Evolutionary conservation across 2,329 filamentous ascomycete genomes (phyloP).

Genomic region (Trichocomaceae sp.): DNA sequence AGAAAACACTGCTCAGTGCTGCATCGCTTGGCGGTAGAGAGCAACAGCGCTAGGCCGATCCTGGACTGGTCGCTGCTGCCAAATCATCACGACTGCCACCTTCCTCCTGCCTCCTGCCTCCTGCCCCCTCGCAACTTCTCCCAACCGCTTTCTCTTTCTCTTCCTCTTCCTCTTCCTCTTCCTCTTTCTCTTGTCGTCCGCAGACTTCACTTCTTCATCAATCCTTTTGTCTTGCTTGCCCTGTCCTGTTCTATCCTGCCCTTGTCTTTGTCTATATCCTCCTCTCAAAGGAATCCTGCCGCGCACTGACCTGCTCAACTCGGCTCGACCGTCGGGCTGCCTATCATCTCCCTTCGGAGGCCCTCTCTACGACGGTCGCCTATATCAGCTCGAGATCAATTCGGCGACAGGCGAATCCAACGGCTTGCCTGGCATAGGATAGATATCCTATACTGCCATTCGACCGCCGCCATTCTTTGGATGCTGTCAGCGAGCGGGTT

Average conservation of each 20-base stretch:
- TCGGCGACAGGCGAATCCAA: not conserved
- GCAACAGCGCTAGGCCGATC: not conserved
- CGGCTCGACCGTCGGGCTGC: not conserved
- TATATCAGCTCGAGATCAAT: not conserved
- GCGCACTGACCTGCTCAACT: not conserved
- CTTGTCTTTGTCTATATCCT: not conserved
- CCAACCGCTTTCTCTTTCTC: not conserved
- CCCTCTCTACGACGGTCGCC: not conserved
- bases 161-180: not conserved
- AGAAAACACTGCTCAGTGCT: not conserved
- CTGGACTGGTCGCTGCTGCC: conserved; percentile 6
- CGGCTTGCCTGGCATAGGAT: not conserved
- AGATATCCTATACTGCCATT: not conserved
- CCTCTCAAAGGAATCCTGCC: not conserved
- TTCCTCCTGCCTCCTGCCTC: not conserved
- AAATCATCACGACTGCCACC: conserved; percentile 3
- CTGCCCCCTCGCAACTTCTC: not conserved
- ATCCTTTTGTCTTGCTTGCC: not conserved
- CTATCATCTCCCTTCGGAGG: not conserved
- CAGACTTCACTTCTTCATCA: too few species aligned
- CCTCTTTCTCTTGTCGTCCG: not conserved
- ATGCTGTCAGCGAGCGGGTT: not conserved
- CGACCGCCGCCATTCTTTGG: not conserved
- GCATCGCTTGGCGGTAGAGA: not conserved
- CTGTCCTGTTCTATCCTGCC: not conserved